Evolutionary conservation across 75 land plant species (phyloP), one percentile per base, ranked within the genome.

Genomic region (Sequoiadendron giganteum): DNA sequence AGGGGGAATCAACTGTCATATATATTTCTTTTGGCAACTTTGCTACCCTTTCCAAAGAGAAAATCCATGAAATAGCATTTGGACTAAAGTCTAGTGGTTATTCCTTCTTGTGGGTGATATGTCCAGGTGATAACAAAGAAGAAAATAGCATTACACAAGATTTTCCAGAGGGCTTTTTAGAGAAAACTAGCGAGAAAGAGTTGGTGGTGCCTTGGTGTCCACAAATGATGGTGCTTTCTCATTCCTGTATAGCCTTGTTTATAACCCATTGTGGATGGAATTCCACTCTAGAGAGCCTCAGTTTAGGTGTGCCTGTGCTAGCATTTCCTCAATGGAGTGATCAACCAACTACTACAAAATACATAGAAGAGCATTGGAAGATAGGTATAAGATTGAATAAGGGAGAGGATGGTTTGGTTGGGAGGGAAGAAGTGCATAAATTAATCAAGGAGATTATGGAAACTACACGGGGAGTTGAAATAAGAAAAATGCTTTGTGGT

Each of bases 241-340:
- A 91, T 70, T 68, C 89, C 2, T 40, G 93, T 15, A 40, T 90
- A 4, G 94, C 73, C 3, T 88, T 86, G 49, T 92, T 92, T 88
- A 4, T 92, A 54, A 86, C 91, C 9, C 93, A 92, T 54, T 92
- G 92, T 58, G 93, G 92, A 25, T 92, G 93, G 93, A 92, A 92
- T 65, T 91, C 93, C 34, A 87, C 90, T 10, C 48, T 92, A 76
- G 93, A 92, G 86, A 54, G 85, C 21, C 68, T 92, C 16, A 28
- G 58, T 15, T 47, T 55, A 16, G 93, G 91, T 8, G 93, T 91
- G 15, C 92, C 94, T 52, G 55, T 91, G 48, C 25, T 93, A 13
- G 86, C 90, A n/a, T 68, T 85, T 85, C 94, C 94, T 30, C 80
- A 89, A 81, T 90, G 55, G 84, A 80, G 78, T 18, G 94, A 93